phyloP scores from a whole-genome alignment of 345 rosid genomes.

The Aethionema arabicum region DNA sequence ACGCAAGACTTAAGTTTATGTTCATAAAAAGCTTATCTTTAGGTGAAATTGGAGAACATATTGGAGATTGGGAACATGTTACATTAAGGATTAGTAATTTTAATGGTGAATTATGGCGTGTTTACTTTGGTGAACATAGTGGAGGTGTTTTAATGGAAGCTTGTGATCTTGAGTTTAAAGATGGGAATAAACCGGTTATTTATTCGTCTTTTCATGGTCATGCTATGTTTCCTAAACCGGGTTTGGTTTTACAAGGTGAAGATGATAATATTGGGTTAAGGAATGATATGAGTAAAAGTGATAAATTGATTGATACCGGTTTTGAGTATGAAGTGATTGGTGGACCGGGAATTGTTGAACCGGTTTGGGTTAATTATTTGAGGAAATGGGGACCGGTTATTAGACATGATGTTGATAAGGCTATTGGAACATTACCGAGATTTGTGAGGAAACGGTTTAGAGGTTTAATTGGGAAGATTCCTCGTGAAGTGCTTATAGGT shows the following conservation, averaged over 20 bases:
- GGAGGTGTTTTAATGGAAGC: slow-evolving; percentile 59
- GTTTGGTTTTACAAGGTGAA: slow-evolving; percentile 65
- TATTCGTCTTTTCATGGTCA: slow-evolving; percentile 76
- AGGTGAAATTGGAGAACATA: no score
- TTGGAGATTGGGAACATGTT: no score
- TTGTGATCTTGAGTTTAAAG: slow-evolving; percentile 59
- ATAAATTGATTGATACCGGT: slow-evolving; percentile 45
- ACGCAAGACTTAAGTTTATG: no score
- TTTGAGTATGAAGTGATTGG: slow-evolving; percentile 43
- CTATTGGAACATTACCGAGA: slow-evolving; percentile 44
- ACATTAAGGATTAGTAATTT: slow-evolving; percentile 25
- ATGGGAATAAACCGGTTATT: slow-evolving; percentile 53
- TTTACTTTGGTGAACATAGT: slow-evolving; percentile 66
- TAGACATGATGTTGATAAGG: slow-evolving; percentile 40
- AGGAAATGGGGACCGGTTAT: slow-evolving; percentile 79
- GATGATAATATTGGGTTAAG: slow-evolving; percentile 51
- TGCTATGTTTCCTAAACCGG: slow-evolving; percentile 67
- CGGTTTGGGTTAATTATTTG: slow-evolving; percentile 61
- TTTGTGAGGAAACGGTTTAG: slow-evolving; percentile 43
- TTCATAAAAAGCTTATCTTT: no score
- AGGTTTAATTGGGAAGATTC: slow-evolving; percentile 46
- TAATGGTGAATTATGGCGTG: slow-evolving; percentile 55
- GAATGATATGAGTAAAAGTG: slow-evolving; percentile 69
- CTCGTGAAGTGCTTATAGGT: slow-evolving; percentile 55
- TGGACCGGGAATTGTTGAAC: slow-evolving; percentile 39